Evolutionary conservation across 1,284 basidiomycete species (phyloP).

Genomic region (Ustilago trichophora): DNA sequence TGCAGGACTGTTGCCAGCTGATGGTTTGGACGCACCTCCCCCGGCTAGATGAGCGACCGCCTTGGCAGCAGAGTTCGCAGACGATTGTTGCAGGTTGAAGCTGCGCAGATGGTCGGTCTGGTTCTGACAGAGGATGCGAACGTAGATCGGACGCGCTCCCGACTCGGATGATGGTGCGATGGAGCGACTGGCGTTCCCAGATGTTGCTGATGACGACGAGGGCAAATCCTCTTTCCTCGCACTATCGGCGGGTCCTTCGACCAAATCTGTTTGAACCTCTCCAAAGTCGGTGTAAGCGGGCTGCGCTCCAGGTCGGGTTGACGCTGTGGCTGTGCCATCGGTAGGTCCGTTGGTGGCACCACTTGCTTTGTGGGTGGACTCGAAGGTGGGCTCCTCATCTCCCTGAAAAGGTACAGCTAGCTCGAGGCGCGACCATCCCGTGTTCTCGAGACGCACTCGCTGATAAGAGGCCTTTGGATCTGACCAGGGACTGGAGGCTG

Average conservation of each 20-base stretch:
- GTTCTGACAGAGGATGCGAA: conserved; percentile 55
- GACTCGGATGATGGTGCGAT: too few species aligned
- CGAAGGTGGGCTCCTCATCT: conserved; percentile 2
- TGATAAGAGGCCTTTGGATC: conserved; percentile 65
- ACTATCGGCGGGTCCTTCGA: conserved; percentile 15
- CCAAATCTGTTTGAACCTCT: conserved; percentile 23
- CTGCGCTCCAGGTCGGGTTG: conserved; percentile 1
- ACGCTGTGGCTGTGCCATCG: background rate
- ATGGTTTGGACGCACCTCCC: conserved; percentile 10
- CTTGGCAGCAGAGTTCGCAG: conserved; percentile 17
- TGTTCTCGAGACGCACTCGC: conserved; percentile 69
- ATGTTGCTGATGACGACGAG: too few species aligned
- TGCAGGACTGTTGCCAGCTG: conserved; percentile 6
- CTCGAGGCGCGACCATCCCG: conserved; percentile 69
- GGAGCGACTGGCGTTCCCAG: too few species aligned
- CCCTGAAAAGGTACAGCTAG: conserved; percentile 56
- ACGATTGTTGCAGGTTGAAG: conserved; percentile 15
- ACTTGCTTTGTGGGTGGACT: too few species aligned
- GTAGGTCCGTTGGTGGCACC: background rate
- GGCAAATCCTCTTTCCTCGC: background rate
- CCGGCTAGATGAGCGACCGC: conserved; percentile 33
- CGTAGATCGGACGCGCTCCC: conserved; percentile 31
- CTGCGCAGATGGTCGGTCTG: conserved; percentile 51
- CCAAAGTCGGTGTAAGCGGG: conserved; percentile 29
- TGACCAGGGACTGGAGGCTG: conserved; percentile 51